phyloP scores from a whole-genome alignment of 1,139 yeast species.

The Taphrina pruni region DNA sequence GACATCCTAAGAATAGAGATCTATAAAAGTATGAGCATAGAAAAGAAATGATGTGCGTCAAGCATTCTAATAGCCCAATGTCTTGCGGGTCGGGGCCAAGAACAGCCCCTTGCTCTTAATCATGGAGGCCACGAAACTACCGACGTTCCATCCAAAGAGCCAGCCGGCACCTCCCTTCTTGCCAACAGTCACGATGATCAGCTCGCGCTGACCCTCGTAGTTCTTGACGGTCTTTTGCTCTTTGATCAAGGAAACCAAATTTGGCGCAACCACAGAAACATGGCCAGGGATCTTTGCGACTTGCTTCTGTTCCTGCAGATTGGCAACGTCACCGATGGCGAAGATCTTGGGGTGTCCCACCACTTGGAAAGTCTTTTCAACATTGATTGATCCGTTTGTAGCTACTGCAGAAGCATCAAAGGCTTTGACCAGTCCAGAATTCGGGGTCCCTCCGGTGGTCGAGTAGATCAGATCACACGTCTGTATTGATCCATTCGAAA shows the following conservation, averaged over 20 bases:
- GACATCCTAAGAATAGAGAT: not conserved
- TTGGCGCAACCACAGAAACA: constrained; percentile 19
- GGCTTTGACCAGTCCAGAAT: constrained; percentile 15
- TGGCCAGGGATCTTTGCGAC: constrained; percentile 34
- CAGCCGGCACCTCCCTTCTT: constrained; percentile 39
- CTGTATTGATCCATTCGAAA: constrained; percentile 4
- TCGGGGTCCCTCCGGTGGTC: constrained; percentile 34
- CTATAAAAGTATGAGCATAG: constrained; percentile 11
- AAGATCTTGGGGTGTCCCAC: constrained; percentile 24
- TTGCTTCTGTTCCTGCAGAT: constrained; percentile 31
- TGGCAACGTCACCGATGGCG: constrained; percentile 30
- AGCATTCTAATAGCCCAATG: constrained; percentile 18
- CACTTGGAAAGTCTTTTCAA: constrained; percentile 28
- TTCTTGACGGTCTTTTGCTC: constrained; percentile 10
- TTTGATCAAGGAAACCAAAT: constrained; percentile 16
- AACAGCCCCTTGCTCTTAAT: constrained; percentile 38
- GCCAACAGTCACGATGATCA: constrained; percentile 37
- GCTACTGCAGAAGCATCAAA: constrained; percentile 21
- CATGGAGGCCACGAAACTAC: constrained; percentile 23
- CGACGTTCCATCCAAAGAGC: constrained; percentile 33
- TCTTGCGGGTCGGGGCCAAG: constrained; percentile 16
- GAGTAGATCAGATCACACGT: constrained; percentile 18
- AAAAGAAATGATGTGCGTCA: not conserved
- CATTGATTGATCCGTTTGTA: constrained; percentile 18
- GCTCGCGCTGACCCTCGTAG: constrained; percentile 27